phyloP scores from a whole-genome alignment of 306 rosid genomes.

The Betula pendula region DNA sequence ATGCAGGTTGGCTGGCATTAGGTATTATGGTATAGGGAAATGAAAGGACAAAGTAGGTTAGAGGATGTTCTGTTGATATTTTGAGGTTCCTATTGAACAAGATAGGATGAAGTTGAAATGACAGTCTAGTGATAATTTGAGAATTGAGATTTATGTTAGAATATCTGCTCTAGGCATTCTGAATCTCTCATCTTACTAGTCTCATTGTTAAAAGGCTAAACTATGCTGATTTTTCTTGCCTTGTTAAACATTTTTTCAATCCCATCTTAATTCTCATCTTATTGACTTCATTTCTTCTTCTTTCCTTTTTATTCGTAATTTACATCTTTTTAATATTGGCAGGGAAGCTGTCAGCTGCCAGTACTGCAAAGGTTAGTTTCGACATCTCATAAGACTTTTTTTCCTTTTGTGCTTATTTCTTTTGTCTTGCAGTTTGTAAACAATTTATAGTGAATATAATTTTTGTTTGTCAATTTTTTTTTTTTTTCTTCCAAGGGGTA shows the following conservation, averaged over 20 bases:
- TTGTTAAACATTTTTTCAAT: constrained; percentile 9
- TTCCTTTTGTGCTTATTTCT: constrained; percentile 15
- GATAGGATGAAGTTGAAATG: background rate
- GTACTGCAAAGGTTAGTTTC: constrained; percentile 65
- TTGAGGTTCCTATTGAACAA: no score
- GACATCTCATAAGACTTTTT: constrained; percentile 11
- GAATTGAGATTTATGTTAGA: background rate
- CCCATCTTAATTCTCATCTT: constrained; percentile 14
- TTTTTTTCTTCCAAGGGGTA: background rate
- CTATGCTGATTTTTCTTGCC: constrained; percentile 13
- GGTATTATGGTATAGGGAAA: background rate
- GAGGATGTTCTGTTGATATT: background rate
- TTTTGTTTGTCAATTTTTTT: background rate
- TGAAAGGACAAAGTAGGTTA: background rate
- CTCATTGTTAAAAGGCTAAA: constrained; percentile 5
- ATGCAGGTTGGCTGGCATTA: background rate
- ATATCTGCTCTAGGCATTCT: constrained; percentile 19
- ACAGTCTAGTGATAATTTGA: background rate
- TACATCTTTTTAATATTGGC: constrained; percentile 22
- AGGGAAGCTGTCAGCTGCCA: constrained; percentile 90
- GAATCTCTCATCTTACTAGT: constrained; percentile 22
- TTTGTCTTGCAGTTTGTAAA: constrained; percentile 9
- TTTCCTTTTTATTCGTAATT: constrained; percentile 4
- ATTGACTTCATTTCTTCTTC: constrained; percentile 8
- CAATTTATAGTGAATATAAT: background rate